Evolutionary conservation across 306 rosid species (phyloP).

Genomic region (Gleditsia sinensis): DNA sequence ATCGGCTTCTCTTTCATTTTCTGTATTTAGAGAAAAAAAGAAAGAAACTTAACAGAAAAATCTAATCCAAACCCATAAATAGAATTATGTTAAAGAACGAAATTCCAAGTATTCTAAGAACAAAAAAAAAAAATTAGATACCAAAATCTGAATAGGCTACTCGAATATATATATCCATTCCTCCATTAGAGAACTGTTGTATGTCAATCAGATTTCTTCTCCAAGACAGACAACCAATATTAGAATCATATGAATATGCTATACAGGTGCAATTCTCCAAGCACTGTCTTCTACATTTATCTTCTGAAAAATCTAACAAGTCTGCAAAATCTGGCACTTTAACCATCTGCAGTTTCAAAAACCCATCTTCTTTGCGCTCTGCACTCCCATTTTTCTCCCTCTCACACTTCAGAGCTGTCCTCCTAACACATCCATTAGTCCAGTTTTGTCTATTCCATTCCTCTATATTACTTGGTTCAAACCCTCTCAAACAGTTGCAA

Average conservation of each 20-base stretch:
- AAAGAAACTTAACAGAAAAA: background rate
- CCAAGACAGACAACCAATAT: slow-evolving; percentile 11
- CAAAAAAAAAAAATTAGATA: background rate
- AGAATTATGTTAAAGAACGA: background rate
- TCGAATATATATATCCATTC: slow-evolving; percentile 7
- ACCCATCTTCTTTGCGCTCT: background rate
- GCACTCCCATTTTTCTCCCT: background rate
- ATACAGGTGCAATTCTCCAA: slow-evolving; percentile 18
- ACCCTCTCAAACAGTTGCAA: slow-evolving; percentile 57
- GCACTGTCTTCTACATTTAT: background rate
- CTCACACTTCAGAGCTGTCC: background rate
- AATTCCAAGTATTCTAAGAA: too few species aligned
- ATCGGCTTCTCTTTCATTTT: background rate
- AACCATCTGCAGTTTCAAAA: background rate
- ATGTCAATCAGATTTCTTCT: too few species aligned
- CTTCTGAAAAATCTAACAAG: background rate
- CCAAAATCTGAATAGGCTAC: slow-evolving; percentile 33
- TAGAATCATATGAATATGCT: background rate
- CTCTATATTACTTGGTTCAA: slow-evolving; percentile 21
- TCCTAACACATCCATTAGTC: slow-evolving; percentile 57
- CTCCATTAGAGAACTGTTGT: background rate
- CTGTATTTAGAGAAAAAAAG: background rate
- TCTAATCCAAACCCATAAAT: background rate
- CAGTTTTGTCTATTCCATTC: slow-evolving; percentile 46
- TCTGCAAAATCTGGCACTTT: background rate